A percentile compares a stretch with the other conserved stretches of the same genome.
phyloP scores from a whole-genome alignment of 139 green algal genomes.

The Microglena sp. region DNA sequence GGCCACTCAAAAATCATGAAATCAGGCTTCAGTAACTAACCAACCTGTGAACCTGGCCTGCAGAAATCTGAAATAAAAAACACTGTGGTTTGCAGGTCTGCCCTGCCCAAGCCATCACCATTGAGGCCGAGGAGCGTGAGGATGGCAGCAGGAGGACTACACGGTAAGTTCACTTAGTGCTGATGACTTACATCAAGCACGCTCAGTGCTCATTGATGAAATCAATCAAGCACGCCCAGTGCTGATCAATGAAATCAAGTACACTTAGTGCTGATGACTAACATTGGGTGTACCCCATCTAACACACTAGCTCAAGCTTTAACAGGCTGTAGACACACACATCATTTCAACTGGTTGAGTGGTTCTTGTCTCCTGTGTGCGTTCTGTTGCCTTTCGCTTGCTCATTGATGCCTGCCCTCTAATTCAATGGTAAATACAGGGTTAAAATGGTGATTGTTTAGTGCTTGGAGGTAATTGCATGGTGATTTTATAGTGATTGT shows the following conservation, averaged over 20 bases:
- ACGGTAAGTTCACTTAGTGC: slow-evolving; percentile 30
- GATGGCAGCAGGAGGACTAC: slow-evolving; percentile 88
- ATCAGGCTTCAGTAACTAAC: no score
- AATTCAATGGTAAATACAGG: no score
- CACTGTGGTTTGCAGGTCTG: no score
- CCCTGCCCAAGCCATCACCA: slow-evolving; percentile 92
- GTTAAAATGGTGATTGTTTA: no score
- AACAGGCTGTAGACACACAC: background rate
- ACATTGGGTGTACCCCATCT: background rate
- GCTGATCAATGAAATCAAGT: background rate
- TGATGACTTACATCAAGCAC: background rate
- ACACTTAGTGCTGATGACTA: no score
- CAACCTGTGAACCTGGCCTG: no score
- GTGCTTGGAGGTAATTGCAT: slow-evolving; percentile 1
- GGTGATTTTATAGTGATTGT: slow-evolving; percentile 22
- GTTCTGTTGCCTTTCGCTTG: no score
- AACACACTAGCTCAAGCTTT: background rate
- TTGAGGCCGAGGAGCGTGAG: slow-evolving; percentile 98
- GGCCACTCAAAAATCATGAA: no score
- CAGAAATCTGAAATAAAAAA: no score
- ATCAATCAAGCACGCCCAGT: background rate
- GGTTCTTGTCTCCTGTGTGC: no score
- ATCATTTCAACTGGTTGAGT: no score
- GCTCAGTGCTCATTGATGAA: background rate
- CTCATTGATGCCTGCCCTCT: no score